Evolutionary conservation across 2,329 filamentous ascomycete genomes (phyloP), one percentile per base, ranked within the genome.

Genomic region (Polytolypa hystricis): DNA sequence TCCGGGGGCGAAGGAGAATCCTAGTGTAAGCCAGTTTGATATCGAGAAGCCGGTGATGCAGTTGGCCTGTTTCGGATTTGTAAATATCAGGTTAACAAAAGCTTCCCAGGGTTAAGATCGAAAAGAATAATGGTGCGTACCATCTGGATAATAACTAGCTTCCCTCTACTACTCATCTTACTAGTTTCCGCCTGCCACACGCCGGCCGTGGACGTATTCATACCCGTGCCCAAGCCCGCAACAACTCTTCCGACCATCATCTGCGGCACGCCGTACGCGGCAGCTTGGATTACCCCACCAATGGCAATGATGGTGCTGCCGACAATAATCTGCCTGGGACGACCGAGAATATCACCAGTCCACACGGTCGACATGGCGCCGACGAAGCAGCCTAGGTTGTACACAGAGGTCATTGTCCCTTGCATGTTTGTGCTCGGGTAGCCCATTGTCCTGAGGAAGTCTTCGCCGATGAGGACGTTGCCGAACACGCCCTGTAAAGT

Each of bases 181-280:
- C 62, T 61, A 9, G 61, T 45, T 35, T 67, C 64, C 3, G 59
- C 57, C 41, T 67, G 63, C 58, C 61, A 67, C 43, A 60, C 42
- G 46, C 58, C 58, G 12, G 61, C 60, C 1, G 68, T 71, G 23
- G 67, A 62, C 2, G 69, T 70, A 34, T 70, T 71, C 51, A 66
- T 51, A 4, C 64, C 62, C 30, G 60, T 67, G 2, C 66, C 67
- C 3, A 69, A 35, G 2, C 66, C 66, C 4, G 60, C 60, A 14
- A 69, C 56, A 15, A 69, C 56, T 2, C 66, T 55, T 0, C 62
- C 64, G 7, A 64, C 59, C 34, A 66, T 62, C 53, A 69, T 56
- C 31, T 66, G 58, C 12, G 58, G 49, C n/a, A 67, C 53, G 4
- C 47, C 47, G 33, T 54, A 63, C 5, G 60, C 52, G 3, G 59